Base-by-base conservation (phyloP, 192 early-diverging fungal species). In the Phycomyces blakesleeanus region DNA sequence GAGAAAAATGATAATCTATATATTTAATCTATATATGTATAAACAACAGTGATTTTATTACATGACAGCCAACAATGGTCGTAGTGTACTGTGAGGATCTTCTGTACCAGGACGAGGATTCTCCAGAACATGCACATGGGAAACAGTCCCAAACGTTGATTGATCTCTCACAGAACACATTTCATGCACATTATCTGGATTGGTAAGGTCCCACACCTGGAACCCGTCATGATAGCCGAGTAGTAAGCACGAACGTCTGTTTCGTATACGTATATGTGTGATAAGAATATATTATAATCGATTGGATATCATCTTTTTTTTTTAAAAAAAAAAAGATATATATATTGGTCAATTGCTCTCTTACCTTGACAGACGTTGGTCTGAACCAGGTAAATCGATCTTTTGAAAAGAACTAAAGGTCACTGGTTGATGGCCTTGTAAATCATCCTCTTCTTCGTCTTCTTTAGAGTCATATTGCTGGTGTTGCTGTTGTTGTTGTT, bases 221-320 rank as follows among this genome's bases (percentile, higher is more conserved):
- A 93, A 88, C 7, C 91, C 91, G 57, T 81, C 80, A 11, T 68
- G 57, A 69, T 92, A 92, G 24, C 89, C 91, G 53, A 92, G 67
- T 22, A 86, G 62, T 24, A 87, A 62, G 66, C 84, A 85, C 29
- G 59, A 51, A 40, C 29, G 47, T 51, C 16, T 63, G n/a, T n/a
- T n/a, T n/a, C n/a, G n/a, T n/a, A n/a, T n/a, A n/a, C n/a, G n/a
- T n/a, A n/a, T n/a, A n/a, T n/a, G n/a, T n/a, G n/a, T n/a, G n/a
- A n/a, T 27, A 37, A 34, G 21, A 34, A 51, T 64, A 39, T 41
- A 54, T 56, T 57, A 2, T n/a, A n/a, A n/a, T n/a, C n/a, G n/a
- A n/a, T n/a, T n/a, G n/a, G n/a, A n/a, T n/a, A n/a, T n/a, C n/a
- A n/a, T n/a, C n/a, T n/a, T n/a, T n/a, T n/a, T n/a, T n/a, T n/a